A percentile compares a stretch with the other conserved stretches of the same genome.
These are phyloP conservation scores for Flueggea neowawraea DNA, from an alignment of 441 rosid species.

Conservation along the genomic window DNA sequence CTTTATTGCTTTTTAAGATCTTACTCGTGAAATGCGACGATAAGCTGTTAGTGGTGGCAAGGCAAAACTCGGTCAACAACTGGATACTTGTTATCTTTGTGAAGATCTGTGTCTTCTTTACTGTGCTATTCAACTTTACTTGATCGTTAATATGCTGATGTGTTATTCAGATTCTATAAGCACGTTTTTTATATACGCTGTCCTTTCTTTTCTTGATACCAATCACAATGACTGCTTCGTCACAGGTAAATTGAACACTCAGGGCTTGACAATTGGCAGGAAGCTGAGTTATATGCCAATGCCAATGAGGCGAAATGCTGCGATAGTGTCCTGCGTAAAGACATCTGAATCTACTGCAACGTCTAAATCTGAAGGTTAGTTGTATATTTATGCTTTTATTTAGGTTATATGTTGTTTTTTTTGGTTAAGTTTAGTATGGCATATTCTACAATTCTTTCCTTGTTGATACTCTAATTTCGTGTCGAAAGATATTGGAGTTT, in stretches of 20 bases:
- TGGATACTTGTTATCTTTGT: no score
- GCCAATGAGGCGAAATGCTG: slow-evolving; percentile 21
- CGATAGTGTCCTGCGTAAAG: slow-evolving; percentile 36
- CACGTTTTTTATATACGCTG: no score
- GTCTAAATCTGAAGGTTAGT: slow-evolving; percentile 50
- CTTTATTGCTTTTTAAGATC: no score
- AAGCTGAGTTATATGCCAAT: slow-evolving; percentile 18
- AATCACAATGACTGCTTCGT: slow-evolving; percentile 10
- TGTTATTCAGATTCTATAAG: no score
- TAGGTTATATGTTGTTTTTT: neutral
- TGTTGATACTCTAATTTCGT: neutral
- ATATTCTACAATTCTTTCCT: no score
- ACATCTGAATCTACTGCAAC: slow-evolving; percentile 44
- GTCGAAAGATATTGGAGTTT: no score
- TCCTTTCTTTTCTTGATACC: neutral
- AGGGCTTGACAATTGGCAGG: slow-evolving; percentile 25
- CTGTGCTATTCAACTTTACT: no score
- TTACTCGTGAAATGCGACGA: no score
- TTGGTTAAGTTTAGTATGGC: neutral
- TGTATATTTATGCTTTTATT: slow-evolving; percentile 1
- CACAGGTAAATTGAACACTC: slow-evolving; percentile 28
- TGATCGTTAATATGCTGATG: no score
- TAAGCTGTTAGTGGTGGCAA: no score
- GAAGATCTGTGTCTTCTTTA: no score
- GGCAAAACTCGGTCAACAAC: no score